Evolutionary conservation across 768 basidiomycete species (phyloP), one percentile per base, ranked within the genome.

Genomic region (Rossbeevera mucosa): DNA sequence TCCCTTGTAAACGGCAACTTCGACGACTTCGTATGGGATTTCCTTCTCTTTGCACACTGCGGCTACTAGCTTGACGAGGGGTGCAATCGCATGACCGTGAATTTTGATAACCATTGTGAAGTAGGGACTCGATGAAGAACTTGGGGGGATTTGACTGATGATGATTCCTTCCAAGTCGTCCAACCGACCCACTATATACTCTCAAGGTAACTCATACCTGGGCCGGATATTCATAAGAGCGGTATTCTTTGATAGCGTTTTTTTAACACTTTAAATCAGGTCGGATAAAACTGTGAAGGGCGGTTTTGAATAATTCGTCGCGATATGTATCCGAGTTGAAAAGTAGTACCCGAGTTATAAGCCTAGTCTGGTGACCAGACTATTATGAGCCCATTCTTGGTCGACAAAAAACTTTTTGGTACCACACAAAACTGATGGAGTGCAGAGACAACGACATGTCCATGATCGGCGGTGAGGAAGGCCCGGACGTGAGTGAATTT

Each of bases 91-190:
- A n/a, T 53, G 58, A 11, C 76, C 76, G 48, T 75, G 71, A 13
- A 80, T 71, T 56, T 75, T 77, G 54, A 79, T 58, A 25, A 73
- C 71, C 77, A 79, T 79, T 38, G 42, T 21, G 14, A 30, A 25
- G 7, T 26, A 26, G 3, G 18, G 21, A n/a, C 26, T 38, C 1
- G 43, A 28, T 13, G 50, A 41, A 14, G 40, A 25, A 41, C 5
- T 33, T 29, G 3, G 16, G 13, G 16, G 33, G 33, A n/a, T 7
- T 36, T n/a, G n/a, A n/a, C n/a, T n/a, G n/a, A n/a, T n/a, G 33
- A 18, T 36, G 0, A 3, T 8, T 18, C 9, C 5, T 2, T 24
- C 26, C 36, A 20, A 13, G 24, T 20, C 7, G 13, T 22, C 21
- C 30, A 5, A 29, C 18, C 29, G 21, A 18, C 50, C 26, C 2